Evolutionary conservation across 2,329 filamentous ascomycete species (phyloP).

Genomic region (Sphaerulina musiva): DNA sequence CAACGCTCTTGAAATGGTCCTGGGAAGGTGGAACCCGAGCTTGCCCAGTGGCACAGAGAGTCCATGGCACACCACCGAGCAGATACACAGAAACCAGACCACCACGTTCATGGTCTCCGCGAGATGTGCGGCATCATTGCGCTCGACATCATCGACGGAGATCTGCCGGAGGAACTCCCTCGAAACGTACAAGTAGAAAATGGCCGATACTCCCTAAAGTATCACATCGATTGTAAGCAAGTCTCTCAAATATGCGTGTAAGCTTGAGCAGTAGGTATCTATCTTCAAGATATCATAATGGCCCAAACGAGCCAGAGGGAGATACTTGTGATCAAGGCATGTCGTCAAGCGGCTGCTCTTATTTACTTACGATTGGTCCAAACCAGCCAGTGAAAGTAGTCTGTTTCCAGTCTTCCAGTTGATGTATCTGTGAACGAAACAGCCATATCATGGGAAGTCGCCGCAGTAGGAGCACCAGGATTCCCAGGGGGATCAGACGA

Average conservation of each 20-base stretch:
- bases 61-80: slow-evolving; percentile 78
- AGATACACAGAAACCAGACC: slow-evolving; percentile 80
- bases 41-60: slow-evolving; percentile 73
- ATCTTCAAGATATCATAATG: no score
- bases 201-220: slow-evolving; percentile 63
- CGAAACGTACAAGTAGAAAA: slow-evolving; percentile 82
- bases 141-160: slow-evolving; percentile 53
- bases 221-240: no score
- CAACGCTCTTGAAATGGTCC: slow-evolving; percentile 53
- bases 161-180: slow-evolving; percentile 62
- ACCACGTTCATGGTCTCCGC: slow-evolving; percentile 63
- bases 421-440: slow-evolving; percentile 66
- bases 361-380: slow-evolving; percentile 57
- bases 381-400: slow-evolving; percentile 89
- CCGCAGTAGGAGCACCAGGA: slow-evolving; percentile 69
- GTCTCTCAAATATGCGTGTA: no score
- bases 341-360: no score
- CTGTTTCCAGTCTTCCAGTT: slow-evolving; percentile 68
- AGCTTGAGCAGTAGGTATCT: no score
- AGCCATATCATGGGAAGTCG: slow-evolving; percentile 70
- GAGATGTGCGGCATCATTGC: slow-evolving; percentile 60
- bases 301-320: no score
- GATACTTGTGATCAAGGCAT: no score
- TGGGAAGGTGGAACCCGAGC: slow-evolving; percentile 55
- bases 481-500: slow-evolving; percentile 64